A percentile compares a stretch with the other conserved stretches of the same genome.
Conservation (phyloP, 2,329 filamentous ascomycete genomes). For the Aspergillus sp. region DNA sequence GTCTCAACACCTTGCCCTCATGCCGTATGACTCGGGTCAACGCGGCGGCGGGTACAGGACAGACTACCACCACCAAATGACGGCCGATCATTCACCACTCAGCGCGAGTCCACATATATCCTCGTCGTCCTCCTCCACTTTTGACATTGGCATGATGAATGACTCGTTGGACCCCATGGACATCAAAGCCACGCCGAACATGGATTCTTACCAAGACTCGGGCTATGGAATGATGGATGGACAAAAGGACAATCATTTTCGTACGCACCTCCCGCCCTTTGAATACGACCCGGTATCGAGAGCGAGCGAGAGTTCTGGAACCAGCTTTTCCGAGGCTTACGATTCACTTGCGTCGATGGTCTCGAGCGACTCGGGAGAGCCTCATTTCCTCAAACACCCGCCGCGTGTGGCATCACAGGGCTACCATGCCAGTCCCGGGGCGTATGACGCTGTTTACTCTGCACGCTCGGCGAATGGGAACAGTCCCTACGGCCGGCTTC, state of each 20-base stretch:
- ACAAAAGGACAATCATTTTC: conserved; percentile 32
- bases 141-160: conserved; percentile 42
- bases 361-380: conserved; percentile 32
- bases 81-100: conserved; percentile 42
- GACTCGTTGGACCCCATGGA: conserved; percentile 47
- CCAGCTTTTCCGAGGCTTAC: conserved; percentile 34
- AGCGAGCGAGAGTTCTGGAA: conserved; percentile 29
- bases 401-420: conserved; percentile 28
- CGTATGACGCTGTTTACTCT: conserved; percentile 39
- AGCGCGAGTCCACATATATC: conserved; percentile 46
- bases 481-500: conserved; percentile 38
- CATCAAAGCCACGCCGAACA: conserved; percentile 37
- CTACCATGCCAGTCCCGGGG: conserved; percentile 31
- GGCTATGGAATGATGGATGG: conserved; percentile 30
- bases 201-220: conserved; percentile 41
- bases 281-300: conserved; percentile 33
- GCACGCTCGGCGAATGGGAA: conserved; percentile 27
- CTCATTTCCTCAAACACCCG: conserved; percentile 34
- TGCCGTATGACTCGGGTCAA: conserved; percentile 41
- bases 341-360: conserved; percentile 38
- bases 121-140: conserved; percentile 45
- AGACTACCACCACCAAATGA: conserved; percentile 43
- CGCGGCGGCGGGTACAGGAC: conserved; percentile 38
- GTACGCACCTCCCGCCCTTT: conserved; percentile 32
- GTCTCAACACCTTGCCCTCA: conserved; percentile 36